Base-by-base conservation (phyloP, 208 protist genomes). In the Phytomonas sp. region DNA sequence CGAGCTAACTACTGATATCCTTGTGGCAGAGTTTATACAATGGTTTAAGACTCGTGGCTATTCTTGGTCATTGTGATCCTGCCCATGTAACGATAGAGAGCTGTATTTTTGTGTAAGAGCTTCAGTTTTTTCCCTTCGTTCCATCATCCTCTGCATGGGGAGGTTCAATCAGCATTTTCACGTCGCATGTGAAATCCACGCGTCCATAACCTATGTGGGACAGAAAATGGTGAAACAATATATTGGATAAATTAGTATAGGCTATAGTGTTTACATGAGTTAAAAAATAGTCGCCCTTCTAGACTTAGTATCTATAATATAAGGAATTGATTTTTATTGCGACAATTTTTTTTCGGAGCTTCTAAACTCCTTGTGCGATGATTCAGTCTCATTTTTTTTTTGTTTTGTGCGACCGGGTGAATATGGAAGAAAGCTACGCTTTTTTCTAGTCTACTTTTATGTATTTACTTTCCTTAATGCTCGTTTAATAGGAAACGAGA, bases 381-480 rank as follows among this genome's bases (percentile, higher is more conserved):
- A 46, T 46, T 46, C 15, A 23, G 40, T 46, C 15, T 17, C 36
- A 4, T 40, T 40, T 23, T 8, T 46, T 46, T 46, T 46, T 46
- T 46, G 40, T n/a, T 40, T 4, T 46, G 40, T 46, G 40, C 40
- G 40, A 46, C 7, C 11, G 40, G 40, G 1, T 46, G 15, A 46
- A 46, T 9, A 46, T 46, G 11, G 40, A 20, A 23, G 2, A 68
- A 17, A 23, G 65, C 56, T 3, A 68, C 15, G 30, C 30, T 40
- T 68, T 68, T 2, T 61, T 68, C 11, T 68, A 68, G 64, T 68
- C 13, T 68, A 68, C 30, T 60, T 60, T 67, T 67, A 26, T 34
- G 9, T 23, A 46, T 46, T 17, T 46, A 9, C 7, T 17, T 8
- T 46, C 1, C 15, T 46, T 46, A 17, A 46, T 46, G 40, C 40